Evolutionary conservation across 2,329 filamentous ascomycete genomes (phyloP), one percentile per base, ranked within the genome.

Genomic region (Aplosporella prunicola): DNA sequence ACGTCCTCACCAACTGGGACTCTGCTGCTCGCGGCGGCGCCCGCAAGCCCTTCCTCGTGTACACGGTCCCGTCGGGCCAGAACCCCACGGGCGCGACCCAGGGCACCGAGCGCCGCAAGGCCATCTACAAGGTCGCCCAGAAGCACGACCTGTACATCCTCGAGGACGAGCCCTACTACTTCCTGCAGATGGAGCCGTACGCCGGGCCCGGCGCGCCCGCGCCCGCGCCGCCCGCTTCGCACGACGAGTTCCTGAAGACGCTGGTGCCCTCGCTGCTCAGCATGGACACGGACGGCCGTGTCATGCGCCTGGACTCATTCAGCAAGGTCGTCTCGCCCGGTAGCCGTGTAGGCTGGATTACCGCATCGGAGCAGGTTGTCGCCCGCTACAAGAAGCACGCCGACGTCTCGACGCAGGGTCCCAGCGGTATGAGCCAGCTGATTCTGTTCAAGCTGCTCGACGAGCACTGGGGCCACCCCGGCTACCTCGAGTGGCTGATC

Each of bases 121-220:
- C 76, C 15, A 69, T 94, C 30, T 94, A 94, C 61, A 68, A 68
- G 23, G 72, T 93, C 10, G 82, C 80, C 20, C 80, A 81, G 56
- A 86, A 85, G 63, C 85, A 94, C 59, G 83, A 94, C 53, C 53
- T 94, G 26, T 82, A 76, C 63, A 88, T 95, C 53, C 66, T 94
- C 48, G 88, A 95, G 64, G 88, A 94, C 55, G 88, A 94, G 57
- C 88, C 88, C 2, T 94, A 94, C 64, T 94, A 93, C 63, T 94
- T 89, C 64, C 69, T 94, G 23, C 88, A 94, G 61, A 84, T 87
- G 81, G 76, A 83, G 49, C 76, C 80, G 0, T 89, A 87, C 61
- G 70, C 70, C 2, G 70, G 74, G 10, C 62, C 68, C 20, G 58
- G 69, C 45, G 60, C 67, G 11, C 61, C 67, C 4, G 71, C 75